A percentile compares a stretch with the other conserved stretches of the same genome.
These are phyloP conservation scores for Scytalidium lignicola DNA, from an alignment of 2,329 filamentous ascomycete species.

Conservation along the genomic window DNA sequence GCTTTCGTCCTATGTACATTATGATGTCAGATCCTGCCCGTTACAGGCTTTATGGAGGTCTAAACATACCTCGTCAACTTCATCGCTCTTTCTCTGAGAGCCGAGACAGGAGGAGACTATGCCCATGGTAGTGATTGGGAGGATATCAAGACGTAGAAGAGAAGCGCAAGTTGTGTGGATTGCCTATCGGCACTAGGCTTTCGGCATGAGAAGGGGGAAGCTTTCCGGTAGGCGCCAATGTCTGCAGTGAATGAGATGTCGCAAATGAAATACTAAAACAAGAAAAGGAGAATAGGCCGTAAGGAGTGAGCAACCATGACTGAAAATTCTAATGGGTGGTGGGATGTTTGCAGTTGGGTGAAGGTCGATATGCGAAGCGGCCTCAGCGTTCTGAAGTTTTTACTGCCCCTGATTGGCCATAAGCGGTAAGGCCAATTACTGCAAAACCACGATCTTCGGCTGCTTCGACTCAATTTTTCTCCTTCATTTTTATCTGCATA, in stretches of 20 bases:
- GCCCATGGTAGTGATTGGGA: conserved; percentile 42
- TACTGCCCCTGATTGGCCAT: not conserved
- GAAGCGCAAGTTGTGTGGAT: not conserved
- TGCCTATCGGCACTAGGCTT: not conserved
- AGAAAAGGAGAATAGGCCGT: not conserved
- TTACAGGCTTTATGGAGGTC: conserved; percentile 7
- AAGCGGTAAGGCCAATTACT: not conserved
- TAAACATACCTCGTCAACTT: conserved; percentile 49
- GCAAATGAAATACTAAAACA: not conserved
- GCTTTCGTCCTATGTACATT: conserved; percentile 22
- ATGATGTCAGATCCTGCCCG: not conserved
- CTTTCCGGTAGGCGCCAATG: not conserved
- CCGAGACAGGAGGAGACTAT: conserved; percentile 58
- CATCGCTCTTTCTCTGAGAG: conserved; percentile 39
- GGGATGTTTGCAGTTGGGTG: not conserved
- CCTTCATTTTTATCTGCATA: too few relatives aligned
- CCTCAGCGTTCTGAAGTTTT: not conserved
- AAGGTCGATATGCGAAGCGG: not conserved
- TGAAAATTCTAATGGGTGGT: not conserved
- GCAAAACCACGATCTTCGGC: not conserved
- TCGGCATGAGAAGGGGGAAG: not conserved
- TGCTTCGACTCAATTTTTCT: not conserved
- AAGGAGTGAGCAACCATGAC: not conserved
- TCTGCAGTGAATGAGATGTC: not conserved
- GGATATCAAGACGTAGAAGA: not conserved